phyloP scores from a whole-genome alignment of 345 rosid species.

The Eucalyptus shirleyi region DNA sequence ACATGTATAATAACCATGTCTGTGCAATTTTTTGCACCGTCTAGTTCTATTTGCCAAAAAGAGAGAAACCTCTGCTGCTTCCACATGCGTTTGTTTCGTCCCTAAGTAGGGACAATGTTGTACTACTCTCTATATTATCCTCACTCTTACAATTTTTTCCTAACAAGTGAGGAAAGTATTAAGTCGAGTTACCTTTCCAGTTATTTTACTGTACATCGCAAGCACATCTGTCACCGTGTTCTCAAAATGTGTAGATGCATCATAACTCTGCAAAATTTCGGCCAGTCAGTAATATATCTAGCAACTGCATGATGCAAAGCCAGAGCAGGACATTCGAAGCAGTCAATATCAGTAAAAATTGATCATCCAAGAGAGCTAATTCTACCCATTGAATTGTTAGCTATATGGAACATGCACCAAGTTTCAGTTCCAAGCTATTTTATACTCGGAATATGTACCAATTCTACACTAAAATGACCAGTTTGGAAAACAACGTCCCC shows the following conservation, averaged over 20 bases:
- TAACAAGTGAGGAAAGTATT: not conserved
- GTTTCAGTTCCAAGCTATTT: not conserved
- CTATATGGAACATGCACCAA: not conserved
- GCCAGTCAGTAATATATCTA: not conserved
- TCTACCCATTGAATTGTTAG: not conserved
- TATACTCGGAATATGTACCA: not conserved
- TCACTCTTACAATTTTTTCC: not conserved
- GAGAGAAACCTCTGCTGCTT: not conserved
- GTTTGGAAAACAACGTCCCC: not conserved
- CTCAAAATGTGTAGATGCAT: slow-evolving; percentile 87
- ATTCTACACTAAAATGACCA: not conserved
- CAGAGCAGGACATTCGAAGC: not conserved
- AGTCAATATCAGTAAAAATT: not conserved
- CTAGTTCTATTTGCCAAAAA: not conserved
- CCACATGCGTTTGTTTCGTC: not conserved
- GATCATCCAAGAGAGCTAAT: not conserved
- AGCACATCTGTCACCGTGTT: slow-evolving; percentile 69
- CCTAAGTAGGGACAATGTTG: not conserved
- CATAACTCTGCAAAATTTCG: slow-evolving; percentile 45
- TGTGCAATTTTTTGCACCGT: not conserved
- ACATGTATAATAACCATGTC: not conserved
- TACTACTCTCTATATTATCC: not conserved
- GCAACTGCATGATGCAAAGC: not conserved
- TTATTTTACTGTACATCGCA: slow-evolving; percentile 61
- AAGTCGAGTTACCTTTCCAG: slow-evolving; percentile 59